Evolutionary conservation across 2,329 filamentous ascomycete species (phyloP), one percentile per base, ranked within the genome.

Genomic region (Fusarium anthophilum): DNA sequence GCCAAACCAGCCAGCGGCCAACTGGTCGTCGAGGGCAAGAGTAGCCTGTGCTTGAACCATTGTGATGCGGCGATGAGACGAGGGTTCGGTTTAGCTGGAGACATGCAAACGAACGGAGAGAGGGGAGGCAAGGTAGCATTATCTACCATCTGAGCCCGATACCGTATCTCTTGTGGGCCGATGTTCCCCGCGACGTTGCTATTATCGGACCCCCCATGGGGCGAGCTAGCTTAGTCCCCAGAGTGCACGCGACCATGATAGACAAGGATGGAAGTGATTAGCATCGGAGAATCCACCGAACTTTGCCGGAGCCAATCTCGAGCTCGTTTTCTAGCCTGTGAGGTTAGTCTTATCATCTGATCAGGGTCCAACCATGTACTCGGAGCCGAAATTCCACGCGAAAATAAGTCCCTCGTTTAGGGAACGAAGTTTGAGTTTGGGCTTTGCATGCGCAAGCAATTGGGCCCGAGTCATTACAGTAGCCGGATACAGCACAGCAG

Each of bases 221-320:
- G 65, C 28, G 14, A 55, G 35, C 51, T 55, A 55, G 51, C 24
- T n/a, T 55, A 55, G 51, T 47, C 45, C 26, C 65, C 65, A 66
- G 12, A 47, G 65, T 47, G 53, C 63, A 68, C 63, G 53, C 53
- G 63, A 68, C 63, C 63, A 28, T 6, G 24, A 65, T 12, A 30
- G 43, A 28, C 63, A 56, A 57, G 63, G 63, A 28, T 45, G 28
- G 44, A 43, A 58, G 24, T 43, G 44, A 66, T 51, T 41, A 79
- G 73, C 63, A 69, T 83, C 24, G 83, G 85, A 43, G 81, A 83
- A 63, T 38, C 30, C n/a, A 20, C 65, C 65, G 65, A 20, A 41
- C 28, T 68, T 61, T 67, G 48, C 65, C 65, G 53, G 38, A 9
- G 20, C 20, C 41, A 59, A 50, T 58, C n/a, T 48, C 10, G 20